Evolutionary conservation across 352 stramenopile genomes (phyloP), one percentile per base, ranked within the genome.

Genomic region (Pythium sukuiense): DNA sequence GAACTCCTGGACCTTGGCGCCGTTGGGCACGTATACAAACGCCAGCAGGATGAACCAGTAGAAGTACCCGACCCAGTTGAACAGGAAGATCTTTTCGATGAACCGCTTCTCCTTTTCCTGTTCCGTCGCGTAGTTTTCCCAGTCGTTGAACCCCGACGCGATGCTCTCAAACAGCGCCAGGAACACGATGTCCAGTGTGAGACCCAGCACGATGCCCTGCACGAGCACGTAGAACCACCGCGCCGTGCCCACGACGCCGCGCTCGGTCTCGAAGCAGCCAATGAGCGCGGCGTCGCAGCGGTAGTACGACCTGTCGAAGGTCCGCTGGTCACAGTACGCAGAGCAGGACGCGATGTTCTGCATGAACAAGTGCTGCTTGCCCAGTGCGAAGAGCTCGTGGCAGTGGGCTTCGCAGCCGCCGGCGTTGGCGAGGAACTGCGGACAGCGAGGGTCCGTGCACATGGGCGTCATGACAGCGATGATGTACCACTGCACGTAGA

Each of bases 1-100:
- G 18, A 79, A 75, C 11, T 61, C 55, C 57, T 88, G 77, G 20
- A 88, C 78, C 12, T 61, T 57, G 14, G 62, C 74, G 33, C 80
- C 80, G 58, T 88, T 84, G 48, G 80, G 80, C 32, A 85, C 77
- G 76, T 88, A 88, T 6, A 86, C 58, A 59, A 88, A 88, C 27
- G 77, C 77, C 35, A 88, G 66, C 12, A 88, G 57, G 39, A 88
- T 76, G 67, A 88, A 87, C 80, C 80, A 88, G 70, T 88, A 88
- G 63, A 88, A 88, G 70, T 88, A 88, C 27, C 80, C 77, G 67
- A 88, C 77, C 77, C 80, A 88, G 71, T 86, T 83, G 80, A 88
- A 88, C 32, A 88, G 62, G 49, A 88, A 88, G 60, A 87, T 78
- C 69, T 88, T 87, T 30, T 83, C 76, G 46, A 87, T 78, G 59